These are phyloP conservation scores for Trifolium fragiferum DNA, from an alignment of 306 rosid species.

Conservation along the genomic window DNA sequence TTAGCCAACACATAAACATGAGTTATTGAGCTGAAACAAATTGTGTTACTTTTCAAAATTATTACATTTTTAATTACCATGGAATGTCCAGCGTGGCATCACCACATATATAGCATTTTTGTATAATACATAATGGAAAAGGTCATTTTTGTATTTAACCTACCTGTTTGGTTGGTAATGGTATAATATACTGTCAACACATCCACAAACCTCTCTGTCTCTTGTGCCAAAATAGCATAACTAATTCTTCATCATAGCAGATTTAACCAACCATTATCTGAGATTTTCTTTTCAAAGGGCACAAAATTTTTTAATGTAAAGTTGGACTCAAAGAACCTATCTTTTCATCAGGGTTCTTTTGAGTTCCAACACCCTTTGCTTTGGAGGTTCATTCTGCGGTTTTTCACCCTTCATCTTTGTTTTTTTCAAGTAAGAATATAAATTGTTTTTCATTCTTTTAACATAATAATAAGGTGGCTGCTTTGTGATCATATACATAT, in stretches of 20 bases:
- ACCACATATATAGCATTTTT: conserved; percentile 4
- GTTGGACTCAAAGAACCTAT: conserved; percentile 50
- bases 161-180: conserved; percentile 40
- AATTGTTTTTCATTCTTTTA: conserved; percentile 5
- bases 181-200: conserved; percentile 32
- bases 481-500: neutral
- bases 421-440: conserved; percentile 38
- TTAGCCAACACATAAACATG: neutral
- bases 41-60: neutral
- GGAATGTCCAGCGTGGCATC: conserved; percentile 32
- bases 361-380: conserved; percentile 43
- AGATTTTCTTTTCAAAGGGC: conserved; percentile 33
- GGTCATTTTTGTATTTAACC: conserved; percentile 35
- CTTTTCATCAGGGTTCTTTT: conserved; percentile 45
- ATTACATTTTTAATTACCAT: neutral
- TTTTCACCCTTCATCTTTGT: conserved; percentile 34
- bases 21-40: neutral
- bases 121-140: neutral
- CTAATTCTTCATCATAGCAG: conserved; percentile 37
- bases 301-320: conserved; percentile 15
- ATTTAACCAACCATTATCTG: conserved; percentile 46
- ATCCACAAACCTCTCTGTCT: conserved; percentile 47
- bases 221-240: conserved; percentile 48
- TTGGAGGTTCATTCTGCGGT: conserved; percentile 25
- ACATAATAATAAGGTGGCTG: neutral